Percentiles rank a stretch among this genome's conserved stretches.
phyloP scores from a whole-genome alignment of 192 early-diverging fungal genomes.

The Lobosporangium transversale region DNA sequence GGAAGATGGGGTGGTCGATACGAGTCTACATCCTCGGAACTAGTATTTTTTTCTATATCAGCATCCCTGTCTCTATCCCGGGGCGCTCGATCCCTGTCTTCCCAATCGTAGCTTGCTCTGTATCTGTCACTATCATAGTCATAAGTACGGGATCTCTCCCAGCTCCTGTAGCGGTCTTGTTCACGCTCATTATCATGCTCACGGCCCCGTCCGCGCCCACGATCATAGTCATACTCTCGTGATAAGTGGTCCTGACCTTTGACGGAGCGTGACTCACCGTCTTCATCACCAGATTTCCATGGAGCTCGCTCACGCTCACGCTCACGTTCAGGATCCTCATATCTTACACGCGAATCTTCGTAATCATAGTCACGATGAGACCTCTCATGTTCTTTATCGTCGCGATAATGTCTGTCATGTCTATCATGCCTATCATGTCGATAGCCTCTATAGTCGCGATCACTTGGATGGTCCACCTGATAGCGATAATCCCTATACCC shows the following conservation, averaged over 20 bases:
- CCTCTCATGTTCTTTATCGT: slow-evolving; percentile 27
- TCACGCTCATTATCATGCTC: slow-evolving; percentile 12
- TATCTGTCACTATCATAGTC: slow-evolving; percentile 2
- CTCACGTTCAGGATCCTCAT: slow-evolving; percentile 16
- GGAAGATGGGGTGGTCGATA: slow-evolving; percentile 12
- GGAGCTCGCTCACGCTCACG: slow-evolving; percentile 40
- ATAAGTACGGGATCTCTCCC: slow-evolving; percentile 13
- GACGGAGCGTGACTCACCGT: slow-evolving; percentile 20
- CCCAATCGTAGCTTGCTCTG: slow-evolving; percentile 1
- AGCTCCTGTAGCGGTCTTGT: slow-evolving; percentile 18
- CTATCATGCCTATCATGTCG: slow-evolving; percentile 21
- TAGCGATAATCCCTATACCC: slow-evolving; percentile 43
- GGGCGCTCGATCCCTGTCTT: slow-evolving; percentile 15
- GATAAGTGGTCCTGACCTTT: slow-evolving; percentile 22
- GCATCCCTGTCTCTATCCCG: slow-evolving; percentile 15
- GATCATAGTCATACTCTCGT: slow-evolving; percentile 26
- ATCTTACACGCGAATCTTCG: slow-evolving; percentile 11
- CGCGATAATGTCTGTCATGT: slow-evolving; percentile 25
- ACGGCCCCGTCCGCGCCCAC: slow-evolving; percentile 13
- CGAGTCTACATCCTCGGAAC: background rate
- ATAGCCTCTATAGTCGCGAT: slow-evolving; percentile 28
- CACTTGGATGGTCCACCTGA: slow-evolving; percentile 15
- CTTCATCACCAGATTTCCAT: slow-evolving; percentile 42
- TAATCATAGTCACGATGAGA: slow-evolving; percentile 31
- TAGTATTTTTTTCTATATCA: slow-evolving; percentile 2